These are phyloP conservation scores for Penicillium vulpinum DNA, from an alignment of 2,329 filamentous ascomycete genomes.

Conservation along the genomic window DNA sequence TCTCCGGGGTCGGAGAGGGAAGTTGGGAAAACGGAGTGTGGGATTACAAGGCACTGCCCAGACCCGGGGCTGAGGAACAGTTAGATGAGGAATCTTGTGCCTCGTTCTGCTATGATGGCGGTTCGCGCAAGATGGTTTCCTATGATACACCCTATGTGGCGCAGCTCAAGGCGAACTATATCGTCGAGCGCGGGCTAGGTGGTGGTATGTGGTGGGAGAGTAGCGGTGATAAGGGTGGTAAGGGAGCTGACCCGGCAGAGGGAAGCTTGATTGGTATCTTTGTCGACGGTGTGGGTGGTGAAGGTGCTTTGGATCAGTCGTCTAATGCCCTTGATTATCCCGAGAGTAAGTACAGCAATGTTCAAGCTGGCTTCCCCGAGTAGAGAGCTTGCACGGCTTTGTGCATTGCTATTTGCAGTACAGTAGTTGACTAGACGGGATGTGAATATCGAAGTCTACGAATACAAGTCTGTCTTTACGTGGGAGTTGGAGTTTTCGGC, in stretches of 20 bases:
- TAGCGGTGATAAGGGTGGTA: constrained; percentile 70
- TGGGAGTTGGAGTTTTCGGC: constrained; percentile 8
- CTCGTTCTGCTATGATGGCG: constrained; percentile 73
- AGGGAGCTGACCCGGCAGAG: constrained; percentile 34
- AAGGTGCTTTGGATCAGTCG: constrained; percentile 35
- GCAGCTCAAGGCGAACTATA: constrained; percentile 68
- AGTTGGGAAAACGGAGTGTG: constrained; percentile 84
- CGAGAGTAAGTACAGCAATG: constrained; percentile 45
- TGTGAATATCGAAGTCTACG: constrained; percentile 1
- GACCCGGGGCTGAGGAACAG: constrained; percentile 63
- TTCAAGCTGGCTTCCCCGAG: constrained; percentile 32
- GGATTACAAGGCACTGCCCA: constrained; percentile 84
- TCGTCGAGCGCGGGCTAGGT: constrained; percentile 66
- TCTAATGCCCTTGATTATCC: constrained; percentile 40
- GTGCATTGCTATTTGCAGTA: background rate
- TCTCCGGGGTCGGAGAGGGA: constrained; percentile 67
- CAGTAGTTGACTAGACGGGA: background rate
- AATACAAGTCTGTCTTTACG: constrained; percentile 7
- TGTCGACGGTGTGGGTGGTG: constrained; percentile 38
- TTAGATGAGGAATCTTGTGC: constrained; percentile 66
- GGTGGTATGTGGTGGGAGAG: constrained; percentile 98
- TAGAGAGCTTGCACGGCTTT: background rate
- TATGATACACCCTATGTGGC: constrained; percentile 67
- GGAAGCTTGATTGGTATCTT: constrained; percentile 67
- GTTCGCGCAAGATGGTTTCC: constrained; percentile 66